Evolutionary conservation across 352 stramenopile species (phyloP).

Genomic region (Paralagenidium karlingii): DNA sequence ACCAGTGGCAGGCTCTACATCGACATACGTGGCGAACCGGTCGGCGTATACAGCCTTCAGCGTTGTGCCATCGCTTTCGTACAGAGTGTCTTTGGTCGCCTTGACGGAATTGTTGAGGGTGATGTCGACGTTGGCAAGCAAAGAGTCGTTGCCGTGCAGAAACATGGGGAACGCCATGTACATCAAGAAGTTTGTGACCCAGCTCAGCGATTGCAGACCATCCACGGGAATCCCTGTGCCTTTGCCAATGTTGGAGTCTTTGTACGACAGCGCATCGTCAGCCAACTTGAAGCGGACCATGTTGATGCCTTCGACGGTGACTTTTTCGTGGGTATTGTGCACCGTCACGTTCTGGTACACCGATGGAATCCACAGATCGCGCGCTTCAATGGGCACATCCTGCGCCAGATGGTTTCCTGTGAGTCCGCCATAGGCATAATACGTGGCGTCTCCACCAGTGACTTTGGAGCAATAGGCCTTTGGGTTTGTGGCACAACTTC

Average conservation of each 20-base stretch:
- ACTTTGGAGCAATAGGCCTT: slow-evolving; percentile 50
- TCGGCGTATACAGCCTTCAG: slow-evolving; percentile 28
- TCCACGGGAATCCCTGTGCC: slow-evolving; percentile 46
- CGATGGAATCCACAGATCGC: slow-evolving; percentile 13
- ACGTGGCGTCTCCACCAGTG: slow-evolving; percentile 27
- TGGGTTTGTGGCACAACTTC: slow-evolving; percentile 27
- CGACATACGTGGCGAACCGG: slow-evolving; percentile 43
- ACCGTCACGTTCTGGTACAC: slow-evolving; percentile 28
- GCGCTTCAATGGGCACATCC: slow-evolving; percentile 31
- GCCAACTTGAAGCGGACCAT: slow-evolving; percentile 33
- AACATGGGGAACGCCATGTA: slow-evolving; percentile 66
- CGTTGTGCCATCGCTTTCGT: slow-evolving; percentile 25
- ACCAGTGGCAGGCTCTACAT: slow-evolving; percentile 50
- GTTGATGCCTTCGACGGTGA: slow-evolving; percentile 28
- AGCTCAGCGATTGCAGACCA: slow-evolving; percentile 48
- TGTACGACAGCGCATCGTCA: slow-evolving; percentile 21
- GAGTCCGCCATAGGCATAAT: slow-evolving; percentile 28
- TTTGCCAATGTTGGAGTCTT: slow-evolving; percentile 12
- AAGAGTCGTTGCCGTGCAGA: slow-evolving; percentile 34
- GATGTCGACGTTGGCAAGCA: slow-evolving; percentile 32
- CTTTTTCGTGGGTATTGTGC: slow-evolving; percentile 16
- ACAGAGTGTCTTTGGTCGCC: slow-evolving; percentile 24
- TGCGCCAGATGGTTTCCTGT: slow-evolving; percentile 22
- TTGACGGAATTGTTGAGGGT: slow-evolving; percentile 33
- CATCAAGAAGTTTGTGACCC: slow-evolving; percentile 46